A percentile compares a stretch with the other conserved stretches of the same genome.
Conservation (phyloP, 2,329 filamentous ascomycete genomes). For the Macrophomina tecta region DNA sequence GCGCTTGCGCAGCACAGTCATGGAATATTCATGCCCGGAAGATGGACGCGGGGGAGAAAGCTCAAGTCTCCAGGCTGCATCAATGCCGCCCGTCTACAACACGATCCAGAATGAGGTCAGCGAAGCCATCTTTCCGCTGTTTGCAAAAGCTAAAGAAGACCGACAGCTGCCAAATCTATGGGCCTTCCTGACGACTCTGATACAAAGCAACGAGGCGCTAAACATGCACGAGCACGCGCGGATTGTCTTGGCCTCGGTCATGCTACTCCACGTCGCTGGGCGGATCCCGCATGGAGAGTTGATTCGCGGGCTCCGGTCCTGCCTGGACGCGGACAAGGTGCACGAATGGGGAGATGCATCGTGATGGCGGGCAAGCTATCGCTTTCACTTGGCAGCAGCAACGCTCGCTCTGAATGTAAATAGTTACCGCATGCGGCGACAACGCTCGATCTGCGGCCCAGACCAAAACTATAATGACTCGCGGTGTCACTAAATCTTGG, state of each 20-base stretch:
- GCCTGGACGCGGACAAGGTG: not conserved
- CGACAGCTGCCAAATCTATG: conserved; percentile 1
- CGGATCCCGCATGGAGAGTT: not conserved
- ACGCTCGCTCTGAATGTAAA: not conserved
- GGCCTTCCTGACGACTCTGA: conserved; percentile 6
- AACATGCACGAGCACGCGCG: conserved; percentile 6
- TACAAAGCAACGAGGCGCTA: conserved; percentile 7
- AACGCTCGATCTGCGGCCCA: not conserved
- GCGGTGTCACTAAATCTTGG: not conserved
- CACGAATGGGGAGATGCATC: conserved; percentile 3
- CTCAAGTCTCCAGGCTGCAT: not conserved
- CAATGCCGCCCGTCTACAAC: not conserved
- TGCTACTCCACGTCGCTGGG: not conserved
- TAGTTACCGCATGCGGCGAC: not conserved
- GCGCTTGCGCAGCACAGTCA: not conserved
- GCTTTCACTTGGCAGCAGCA: not conserved
- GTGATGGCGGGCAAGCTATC: not conserved
- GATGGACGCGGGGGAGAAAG: not conserved
- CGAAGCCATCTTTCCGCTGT: not conserved
- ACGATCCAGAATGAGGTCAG: not conserved
- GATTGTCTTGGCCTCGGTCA: conserved; percentile 1
- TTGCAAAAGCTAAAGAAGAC: not conserved
- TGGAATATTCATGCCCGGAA: not conserved
- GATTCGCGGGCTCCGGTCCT: not conserved
- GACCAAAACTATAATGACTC: not conserved